A percentile compares a stretch with the other conserved stretches of the same genome.
These are phyloP conservation scores for Microcyclosporella mali DNA, from an alignment of 2,329 filamentous ascomycete species.

Conservation along the genomic window DNA sequence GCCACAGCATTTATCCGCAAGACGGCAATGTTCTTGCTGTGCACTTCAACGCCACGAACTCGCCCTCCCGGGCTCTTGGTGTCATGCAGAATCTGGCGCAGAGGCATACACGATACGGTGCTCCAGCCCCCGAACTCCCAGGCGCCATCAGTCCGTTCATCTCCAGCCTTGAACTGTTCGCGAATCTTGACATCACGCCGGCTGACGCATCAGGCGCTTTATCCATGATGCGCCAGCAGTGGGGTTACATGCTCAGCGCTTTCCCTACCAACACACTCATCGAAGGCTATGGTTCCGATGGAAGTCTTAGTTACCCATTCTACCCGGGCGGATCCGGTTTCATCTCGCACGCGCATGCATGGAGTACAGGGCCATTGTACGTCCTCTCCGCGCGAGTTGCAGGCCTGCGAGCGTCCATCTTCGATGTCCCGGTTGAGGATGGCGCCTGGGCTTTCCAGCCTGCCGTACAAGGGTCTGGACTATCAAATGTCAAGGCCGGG, in stretches of 20 bases:
- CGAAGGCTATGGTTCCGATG: slow-evolving; percentile 44
- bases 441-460: too few species aligned
- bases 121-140: slow-evolving; percentile 41
- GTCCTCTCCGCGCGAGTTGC: not conserved
- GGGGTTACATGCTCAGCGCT: slow-evolving; percentile 50
- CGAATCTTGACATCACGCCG: slow-evolving; percentile 20
- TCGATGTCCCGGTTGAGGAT: too few species aligned
- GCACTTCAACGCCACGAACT: slow-evolving; percentile 30
- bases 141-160: slow-evolving; percentile 45
- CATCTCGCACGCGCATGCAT: slow-evolving; percentile 45
- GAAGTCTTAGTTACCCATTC: slow-evolving; percentile 43
- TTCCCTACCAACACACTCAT: slow-evolving; percentile 49
- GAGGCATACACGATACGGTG: slow-evolving; percentile 39
- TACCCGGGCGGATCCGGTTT: slow-evolving; percentile 41
- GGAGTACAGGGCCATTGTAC: slow-evolving; percentile 44
- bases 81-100: slow-evolving; percentile 30
- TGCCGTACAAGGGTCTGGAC: too few species aligned
- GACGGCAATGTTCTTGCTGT: slow-evolving; percentile 40
- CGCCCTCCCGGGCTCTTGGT: slow-evolving; percentile 23
- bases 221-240: slow-evolving; percentile 41
- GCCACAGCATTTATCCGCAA: slow-evolving; percentile 39
- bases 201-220: slow-evolving; percentile 35
- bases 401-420: too few species aligned
- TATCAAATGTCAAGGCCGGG: too few species aligned
- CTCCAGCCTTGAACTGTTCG: slow-evolving; percentile 40